These are phyloP conservation scores for Pleochaeta shiraiana DNA, from an alignment of 2,329 filamentous ascomycete genomes.

Conservation along the genomic window DNA sequence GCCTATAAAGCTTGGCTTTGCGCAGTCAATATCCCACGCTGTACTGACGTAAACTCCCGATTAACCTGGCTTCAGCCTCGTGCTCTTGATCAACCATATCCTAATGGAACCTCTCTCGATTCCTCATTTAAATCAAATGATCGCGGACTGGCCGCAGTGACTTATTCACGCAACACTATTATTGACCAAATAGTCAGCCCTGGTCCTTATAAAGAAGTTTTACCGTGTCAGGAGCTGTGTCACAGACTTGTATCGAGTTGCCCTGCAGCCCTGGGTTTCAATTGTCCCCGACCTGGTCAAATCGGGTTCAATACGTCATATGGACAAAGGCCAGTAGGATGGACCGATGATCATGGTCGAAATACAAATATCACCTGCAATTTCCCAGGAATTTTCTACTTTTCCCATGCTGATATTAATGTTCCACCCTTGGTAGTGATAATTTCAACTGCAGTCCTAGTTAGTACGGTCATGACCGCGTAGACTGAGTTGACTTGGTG, in stretches of 20 bases:
- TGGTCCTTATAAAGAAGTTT: constrained; percentile 81
- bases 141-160: background rate
- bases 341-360: constrained; percentile 15
- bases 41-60: constrained; percentile 52
- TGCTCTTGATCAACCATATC: constrained; percentile 48
- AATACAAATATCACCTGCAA: constrained; percentile 28
- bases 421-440: too few relatives aligned
- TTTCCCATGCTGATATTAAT: constrained; percentile 18
- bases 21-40: constrained; percentile 78
- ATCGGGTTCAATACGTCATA: constrained; percentile 27
- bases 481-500: too few relatives aligned
- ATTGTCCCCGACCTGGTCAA: constrained; percentile 36
- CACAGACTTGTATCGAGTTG: constrained; percentile 71
- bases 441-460: background rate
- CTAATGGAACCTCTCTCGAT: constrained; percentile 39
- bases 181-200: constrained; percentile 55
- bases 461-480: background rate
- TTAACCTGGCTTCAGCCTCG: constrained; percentile 33
- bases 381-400: constrained; percentile 36
- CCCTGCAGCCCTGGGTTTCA: constrained; percentile 52
- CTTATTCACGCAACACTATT: constrained; percentile 38
- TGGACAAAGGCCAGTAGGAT: constrained; percentile 17
- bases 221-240: constrained; percentile 77
- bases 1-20: constrained; percentile 95
- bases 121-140: constrained; percentile 21